A percentile compares a stretch with the other conserved stretches of the same genome.
Evolutionary conservation across 2,329 filamentous ascomycete genomes (phyloP).

Genomic region (Hymenoscyphus fructigenus): DNA sequence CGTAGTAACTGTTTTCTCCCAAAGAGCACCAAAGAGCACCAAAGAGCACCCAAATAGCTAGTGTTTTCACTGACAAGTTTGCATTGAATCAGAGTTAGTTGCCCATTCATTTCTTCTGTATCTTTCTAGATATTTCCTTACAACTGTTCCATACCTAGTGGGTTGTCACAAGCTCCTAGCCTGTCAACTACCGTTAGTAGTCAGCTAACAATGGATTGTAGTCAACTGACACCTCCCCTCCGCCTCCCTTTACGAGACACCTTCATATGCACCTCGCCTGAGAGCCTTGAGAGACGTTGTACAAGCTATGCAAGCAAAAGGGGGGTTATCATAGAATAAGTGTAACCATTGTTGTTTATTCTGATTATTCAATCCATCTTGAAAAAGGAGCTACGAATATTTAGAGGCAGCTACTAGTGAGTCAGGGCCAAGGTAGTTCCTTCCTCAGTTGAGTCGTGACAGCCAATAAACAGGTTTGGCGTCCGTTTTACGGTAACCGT

Average conservation of each 20-base stretch:
- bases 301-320: background rate
- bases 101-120: too few species aligned
- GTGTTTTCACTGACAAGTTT: too few species aligned
- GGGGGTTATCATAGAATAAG: background rate
- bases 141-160: too few species aligned
- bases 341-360: background rate
- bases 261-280: background rate
- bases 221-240: conserved; percentile 1
- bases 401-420: background rate
- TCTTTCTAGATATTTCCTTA: too few species aligned
- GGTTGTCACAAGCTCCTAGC: background rate
- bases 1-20: too few species aligned
- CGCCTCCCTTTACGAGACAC: background rate
- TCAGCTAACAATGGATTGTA: background rate
- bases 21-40: too few species aligned
- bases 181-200: background rate
- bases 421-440: background rate
- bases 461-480: background rate
- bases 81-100: too few species aligned
- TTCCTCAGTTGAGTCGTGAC: conserved; percentile 3
- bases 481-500: background rate
- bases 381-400: too few species aligned
- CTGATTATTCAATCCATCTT: background rate
- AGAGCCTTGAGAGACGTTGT: background rate
- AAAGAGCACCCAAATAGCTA: too few species aligned